Evolutionary conservation across 176 grass and related monocot species (phyloP).

Genomic region (Aegilops bicornis): DNA sequence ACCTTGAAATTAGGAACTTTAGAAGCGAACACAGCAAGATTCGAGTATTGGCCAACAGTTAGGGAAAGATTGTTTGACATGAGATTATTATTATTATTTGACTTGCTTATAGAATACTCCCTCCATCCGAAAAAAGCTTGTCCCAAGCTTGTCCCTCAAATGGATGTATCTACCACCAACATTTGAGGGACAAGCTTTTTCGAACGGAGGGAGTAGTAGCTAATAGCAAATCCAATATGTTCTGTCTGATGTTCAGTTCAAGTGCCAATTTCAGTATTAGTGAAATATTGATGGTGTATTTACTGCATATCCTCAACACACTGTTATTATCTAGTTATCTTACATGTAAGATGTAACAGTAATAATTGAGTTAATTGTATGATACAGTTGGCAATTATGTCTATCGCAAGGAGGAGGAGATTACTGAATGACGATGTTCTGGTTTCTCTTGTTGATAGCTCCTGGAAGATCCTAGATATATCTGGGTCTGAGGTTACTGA

Average conservation of each 20-base stretch:
- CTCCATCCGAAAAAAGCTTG: too few species aligned
- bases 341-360: not conserved
- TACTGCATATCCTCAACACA: not conserved
- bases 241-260: constrained; percentile 13
- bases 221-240: not conserved
- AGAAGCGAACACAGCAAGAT: not conserved
- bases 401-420: constrained; percentile 84
- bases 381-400: constrained; percentile 72
- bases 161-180: too few species aligned
- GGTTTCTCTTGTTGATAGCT: constrained; percentile 69
- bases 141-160: too few species aligned
- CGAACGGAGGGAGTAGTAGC: too few species aligned
- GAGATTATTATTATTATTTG: not conserved
- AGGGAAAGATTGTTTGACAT: not conserved
- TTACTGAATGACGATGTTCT: constrained; percentile 75
- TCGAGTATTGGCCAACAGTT: not conserved
- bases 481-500: constrained; percentile 90
- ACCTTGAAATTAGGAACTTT: not conserved
- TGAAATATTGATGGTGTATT: not conserved
- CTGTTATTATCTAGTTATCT: constrained; percentile 4
- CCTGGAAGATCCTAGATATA: constrained; percentile 87
- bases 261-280: not conserved
- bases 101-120: constrained; percentile 2
- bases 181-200: too few species aligned
- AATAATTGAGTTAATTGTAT: constrained; percentile 38